phyloP scores from a whole-genome alignment of 1,139 yeast species.

The Saccharomyces hybrid region DNA sequence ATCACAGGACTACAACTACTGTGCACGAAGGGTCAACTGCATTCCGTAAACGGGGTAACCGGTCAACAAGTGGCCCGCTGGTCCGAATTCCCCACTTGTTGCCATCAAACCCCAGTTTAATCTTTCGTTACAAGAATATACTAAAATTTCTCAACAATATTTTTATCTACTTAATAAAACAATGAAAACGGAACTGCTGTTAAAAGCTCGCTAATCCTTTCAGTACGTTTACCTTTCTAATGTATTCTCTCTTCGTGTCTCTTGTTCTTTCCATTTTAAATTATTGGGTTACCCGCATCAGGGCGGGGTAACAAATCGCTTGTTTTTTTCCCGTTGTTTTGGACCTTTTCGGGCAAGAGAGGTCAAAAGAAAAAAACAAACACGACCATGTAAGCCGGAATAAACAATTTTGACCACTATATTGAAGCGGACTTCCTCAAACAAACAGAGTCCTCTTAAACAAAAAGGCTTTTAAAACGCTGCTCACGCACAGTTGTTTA shows the following conservation, averaged over 20 bases:
- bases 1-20: neutral
- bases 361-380: slow-evolving; percentile 4
- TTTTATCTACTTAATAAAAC: neutral
- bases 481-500: neutral
- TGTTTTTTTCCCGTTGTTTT: neutral
- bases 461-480: neutral
- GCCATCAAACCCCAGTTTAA: neutral
- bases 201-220: too few relatives aligned
- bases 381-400: slow-evolving; percentile 6
- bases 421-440: slow-evolving; percentile 1
- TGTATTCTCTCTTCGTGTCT: too few relatives aligned
- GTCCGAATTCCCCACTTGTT: neutral
- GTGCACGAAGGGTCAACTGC: neutral
- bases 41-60: neutral
- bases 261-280: too few relatives aligned
- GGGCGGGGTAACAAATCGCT: neutral
- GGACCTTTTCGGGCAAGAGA: neutral
- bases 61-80: neutral
- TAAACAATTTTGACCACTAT: slow-evolving; percentile 6
- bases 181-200: too few relatives aligned
- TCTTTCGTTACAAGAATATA: neutral
- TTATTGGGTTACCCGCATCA: neutral
- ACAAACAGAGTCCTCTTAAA: neutral
- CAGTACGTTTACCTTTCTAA: too few relatives aligned
- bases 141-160: neutral